Conservation (phyloP, 2,329 filamentous ascomycete species). For the Cercospora citrullina region DNA sequence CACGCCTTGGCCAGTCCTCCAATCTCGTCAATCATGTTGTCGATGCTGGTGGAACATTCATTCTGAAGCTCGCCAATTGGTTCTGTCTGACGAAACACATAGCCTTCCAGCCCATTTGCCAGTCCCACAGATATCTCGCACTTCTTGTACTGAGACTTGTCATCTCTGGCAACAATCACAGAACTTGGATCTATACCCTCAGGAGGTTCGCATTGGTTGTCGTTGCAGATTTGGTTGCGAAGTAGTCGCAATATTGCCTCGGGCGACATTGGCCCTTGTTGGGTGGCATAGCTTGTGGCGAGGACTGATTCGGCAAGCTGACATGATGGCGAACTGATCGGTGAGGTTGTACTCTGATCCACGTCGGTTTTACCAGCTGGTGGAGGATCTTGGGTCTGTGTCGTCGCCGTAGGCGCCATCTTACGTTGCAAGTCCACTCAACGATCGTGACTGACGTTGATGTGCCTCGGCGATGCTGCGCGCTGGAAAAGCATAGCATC, state of each 20-base stretch:
- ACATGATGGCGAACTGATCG: slow-evolving; percentile 13
- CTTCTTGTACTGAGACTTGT: slow-evolving; percentile 15
- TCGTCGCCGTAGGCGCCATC: slow-evolving; percentile 3
- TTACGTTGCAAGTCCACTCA: neutral
- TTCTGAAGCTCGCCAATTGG: slow-evolving; percentile 11
- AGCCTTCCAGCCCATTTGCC: slow-evolving; percentile 17
- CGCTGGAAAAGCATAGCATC: neutral
- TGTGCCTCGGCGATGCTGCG: neutral
- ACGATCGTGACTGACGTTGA: neutral
- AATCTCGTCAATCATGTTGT: slow-evolving; percentile 17
- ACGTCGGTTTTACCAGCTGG: neutral
- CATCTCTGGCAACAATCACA: slow-evolving; percentile 18
- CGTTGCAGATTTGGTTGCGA: slow-evolving; percentile 19
- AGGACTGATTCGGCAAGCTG: slow-evolving; percentile 13
- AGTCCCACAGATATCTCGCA: slow-evolving; percentile 21
- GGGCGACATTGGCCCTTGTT: slow-evolving; percentile 16
- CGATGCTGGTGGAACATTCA: slow-evolving; percentile 14
- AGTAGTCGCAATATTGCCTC: slow-evolving; percentile 14
- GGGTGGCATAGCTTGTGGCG: slow-evolving; percentile 17
- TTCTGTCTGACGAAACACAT: slow-evolving; percentile 17
- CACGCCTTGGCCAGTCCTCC: slow-evolving; percentile 15
- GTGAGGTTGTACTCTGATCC: neutral
- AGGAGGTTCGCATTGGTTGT: slow-evolving; percentile 10
- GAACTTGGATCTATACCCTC: slow-evolving; percentile 11
- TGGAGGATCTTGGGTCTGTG: neutral